phyloP scores from a whole-genome alignment of 352 stramenopile genomes.

The Phytophthora megakarya region DNA sequence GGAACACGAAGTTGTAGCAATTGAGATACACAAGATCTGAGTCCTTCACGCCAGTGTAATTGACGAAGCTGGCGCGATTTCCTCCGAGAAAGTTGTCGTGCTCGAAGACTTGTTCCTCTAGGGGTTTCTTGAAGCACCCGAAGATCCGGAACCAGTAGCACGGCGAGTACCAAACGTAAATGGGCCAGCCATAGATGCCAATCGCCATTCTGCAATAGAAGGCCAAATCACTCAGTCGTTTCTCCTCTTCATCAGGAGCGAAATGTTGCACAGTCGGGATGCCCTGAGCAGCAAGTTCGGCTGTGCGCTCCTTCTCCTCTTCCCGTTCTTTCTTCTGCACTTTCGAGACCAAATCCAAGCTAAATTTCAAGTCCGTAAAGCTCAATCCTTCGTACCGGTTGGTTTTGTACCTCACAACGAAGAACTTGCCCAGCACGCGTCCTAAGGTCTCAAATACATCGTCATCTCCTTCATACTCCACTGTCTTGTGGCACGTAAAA shows the following conservation, averaged over 20 bases:
- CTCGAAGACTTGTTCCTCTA: slow-evolving; percentile 56
- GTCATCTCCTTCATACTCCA: slow-evolving; percentile 50
- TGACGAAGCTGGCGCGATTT: slow-evolving; percentile 71
- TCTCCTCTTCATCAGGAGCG: slow-evolving; percentile 45
- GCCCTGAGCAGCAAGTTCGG: slow-evolving; percentile 30
- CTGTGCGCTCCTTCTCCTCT: slow-evolving; percentile 32
- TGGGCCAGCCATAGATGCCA: slow-evolving; percentile 81
- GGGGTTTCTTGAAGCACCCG: slow-evolving; percentile 54
- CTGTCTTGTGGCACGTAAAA: slow-evolving; percentile 53
- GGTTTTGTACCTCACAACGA: slow-evolving; percentile 73
- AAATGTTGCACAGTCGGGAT: slow-evolving; percentile 40
- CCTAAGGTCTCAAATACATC: slow-evolving; percentile 75
- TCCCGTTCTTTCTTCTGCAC: slow-evolving; percentile 59
- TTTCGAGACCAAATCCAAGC: slow-evolving; percentile 65
- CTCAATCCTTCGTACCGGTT: slow-evolving; percentile 66
- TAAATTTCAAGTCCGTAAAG: slow-evolving; percentile 78
- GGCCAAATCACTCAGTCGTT: slow-evolving; percentile 52
- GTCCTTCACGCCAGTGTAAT: slow-evolving; percentile 68
- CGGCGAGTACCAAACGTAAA: slow-evolving; percentile 80
- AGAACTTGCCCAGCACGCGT: slow-evolving; percentile 72
- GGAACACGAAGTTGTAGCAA: slow-evolving; percentile 80
- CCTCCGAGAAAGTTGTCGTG: slow-evolving; percentile 64
- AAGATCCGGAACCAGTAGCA: slow-evolving; percentile 75
- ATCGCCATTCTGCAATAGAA: slow-evolving; percentile 74
- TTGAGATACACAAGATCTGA: slow-evolving; percentile 78